Percentiles rank a stretch among this genome's conserved stretches.
Conservation (phyloP, 2,329 filamentous ascomycete genomes). For the Aspergillus sp. region DNA sequence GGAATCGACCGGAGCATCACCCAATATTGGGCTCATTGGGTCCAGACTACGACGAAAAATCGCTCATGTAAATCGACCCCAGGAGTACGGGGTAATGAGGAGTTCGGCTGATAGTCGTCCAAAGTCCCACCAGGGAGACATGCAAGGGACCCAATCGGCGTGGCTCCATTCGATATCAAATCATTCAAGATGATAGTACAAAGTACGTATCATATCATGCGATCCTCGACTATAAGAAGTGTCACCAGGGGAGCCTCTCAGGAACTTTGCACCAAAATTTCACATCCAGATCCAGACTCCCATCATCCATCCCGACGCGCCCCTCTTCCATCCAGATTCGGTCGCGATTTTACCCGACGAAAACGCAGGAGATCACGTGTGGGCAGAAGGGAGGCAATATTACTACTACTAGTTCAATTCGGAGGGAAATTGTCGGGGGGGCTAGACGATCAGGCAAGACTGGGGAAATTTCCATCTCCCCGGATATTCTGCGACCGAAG, state of each 20-base stretch:
- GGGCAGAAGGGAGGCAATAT: slow-evolving; percentile 4
- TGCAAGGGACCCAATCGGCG: slow-evolving; percentile 5
- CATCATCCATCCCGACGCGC: background rate
- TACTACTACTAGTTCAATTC: too few species aligned
- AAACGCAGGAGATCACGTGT: slow-evolving; percentile 25
- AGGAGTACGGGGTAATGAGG: background rate
- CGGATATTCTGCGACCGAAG: background rate
- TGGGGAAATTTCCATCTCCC: background rate
- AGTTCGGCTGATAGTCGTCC: background rate
- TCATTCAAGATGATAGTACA: background rate
- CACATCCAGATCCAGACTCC: background rate
- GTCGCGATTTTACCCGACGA: slow-evolving; percentile 27
- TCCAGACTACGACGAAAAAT: background rate
- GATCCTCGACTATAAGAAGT: too few species aligned
- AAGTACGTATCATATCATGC: too few species aligned
- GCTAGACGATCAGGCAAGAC: background rate
- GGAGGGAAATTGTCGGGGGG: too few species aligned
- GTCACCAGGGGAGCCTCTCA: background rate
- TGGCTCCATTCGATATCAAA: slow-evolving; percentile 1
- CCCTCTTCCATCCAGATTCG: background rate
- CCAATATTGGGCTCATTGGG: background rate
- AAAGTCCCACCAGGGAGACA: slow-evolving; percentile 6
- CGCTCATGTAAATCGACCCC: background rate
- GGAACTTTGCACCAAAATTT: slow-evolving; percentile 3
- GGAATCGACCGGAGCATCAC: background rate